These are phyloP conservation scores for Phytopythium ostracodes DNA, from an alignment of 352 stramenopile genomes.

Conservation along the genomic window DNA sequence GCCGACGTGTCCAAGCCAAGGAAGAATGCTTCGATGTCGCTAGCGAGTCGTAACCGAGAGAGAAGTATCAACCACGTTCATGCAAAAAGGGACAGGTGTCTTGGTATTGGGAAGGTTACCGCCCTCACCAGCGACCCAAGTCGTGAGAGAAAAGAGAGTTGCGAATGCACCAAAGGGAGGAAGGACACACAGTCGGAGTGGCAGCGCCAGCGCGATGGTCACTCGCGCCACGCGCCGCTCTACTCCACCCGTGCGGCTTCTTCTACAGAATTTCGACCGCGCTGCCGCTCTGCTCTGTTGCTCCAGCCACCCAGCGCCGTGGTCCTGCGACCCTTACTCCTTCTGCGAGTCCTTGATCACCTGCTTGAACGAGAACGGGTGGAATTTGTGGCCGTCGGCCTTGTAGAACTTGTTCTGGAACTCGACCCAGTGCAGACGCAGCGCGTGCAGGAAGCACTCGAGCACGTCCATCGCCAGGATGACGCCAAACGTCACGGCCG, in stretches of 20 bases:
- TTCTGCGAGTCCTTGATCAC: conserved; percentile 67
- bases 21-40: too few species aligned
- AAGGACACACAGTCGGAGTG: not conserved
- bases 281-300: not conserved
- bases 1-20: not conserved
- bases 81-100: conserved; percentile 1
- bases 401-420: conserved; percentile 99
- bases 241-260: not conserved
- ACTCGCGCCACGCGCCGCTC: not conserved
- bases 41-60: not conserved
- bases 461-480: conserved; percentile 99
- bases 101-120: conserved; percentile 1
- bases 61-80: not conserved
- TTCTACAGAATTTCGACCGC: not conserved
- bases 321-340: conserved; percentile 18
- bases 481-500: conserved; percentile 95
- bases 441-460: conserved; percentile 99
- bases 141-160: not conserved
- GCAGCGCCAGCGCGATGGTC: not conserved
- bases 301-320: not conserved
- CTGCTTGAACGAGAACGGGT: conserved; percentile 93
- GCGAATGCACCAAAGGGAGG: conserved; percentile 1
- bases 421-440: conserved; percentile 99
- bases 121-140: not conserved
- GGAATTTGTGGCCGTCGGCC: conserved; percentile 96